Evolutionary conservation across 306 rosid species (phyloP), one percentile per base, ranked within the genome.

Genomic region (Gillenia trifoliata): DNA sequence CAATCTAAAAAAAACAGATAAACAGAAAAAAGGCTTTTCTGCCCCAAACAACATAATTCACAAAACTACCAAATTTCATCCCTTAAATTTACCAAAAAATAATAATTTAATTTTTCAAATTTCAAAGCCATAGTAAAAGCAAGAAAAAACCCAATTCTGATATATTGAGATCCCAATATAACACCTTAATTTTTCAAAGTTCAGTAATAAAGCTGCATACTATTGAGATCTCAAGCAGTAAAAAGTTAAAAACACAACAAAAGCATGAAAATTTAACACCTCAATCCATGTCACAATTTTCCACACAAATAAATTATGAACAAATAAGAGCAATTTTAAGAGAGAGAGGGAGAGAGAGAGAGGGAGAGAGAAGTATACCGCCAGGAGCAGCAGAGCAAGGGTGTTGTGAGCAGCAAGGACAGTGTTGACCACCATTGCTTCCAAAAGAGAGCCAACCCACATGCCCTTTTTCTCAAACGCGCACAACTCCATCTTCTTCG

Each of bases 311-410:
- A 45, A 38, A 34, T 26, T 19, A 29, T 55, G 43, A 78, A 30
- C 7, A 63, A 70, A 74, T 30, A 38, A 34, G 19, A 33, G 66
- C 64, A 16, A 49, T 49, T 13, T 49, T 13, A 8, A 64, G 45
- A 28, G 4, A 54, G 33, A 64, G 45, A 22, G 36, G 20, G 12
- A 26, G 3, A 20, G 4, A 71, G 3, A 26, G 10, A 31, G 26
- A 49, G 16, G 17, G 17, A 56, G 20, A 33, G 20, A 70, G 7
- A 1, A 12, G 12, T 54, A 71, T 86, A 89, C 96, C 85, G 56
- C 79, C 9, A 83, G 6, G 52, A 93, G 71, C 86, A 90, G 75
- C 78, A 60, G 83, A 72, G 85, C 81, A 71, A 90, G 83, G 52
- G 89, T 85, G 68, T 86, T 87, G 6, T 64, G 80, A 61, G 89